phyloP scores from a whole-genome alignment of 1,139 yeast species.

The Diutina rugosa region DNA sequence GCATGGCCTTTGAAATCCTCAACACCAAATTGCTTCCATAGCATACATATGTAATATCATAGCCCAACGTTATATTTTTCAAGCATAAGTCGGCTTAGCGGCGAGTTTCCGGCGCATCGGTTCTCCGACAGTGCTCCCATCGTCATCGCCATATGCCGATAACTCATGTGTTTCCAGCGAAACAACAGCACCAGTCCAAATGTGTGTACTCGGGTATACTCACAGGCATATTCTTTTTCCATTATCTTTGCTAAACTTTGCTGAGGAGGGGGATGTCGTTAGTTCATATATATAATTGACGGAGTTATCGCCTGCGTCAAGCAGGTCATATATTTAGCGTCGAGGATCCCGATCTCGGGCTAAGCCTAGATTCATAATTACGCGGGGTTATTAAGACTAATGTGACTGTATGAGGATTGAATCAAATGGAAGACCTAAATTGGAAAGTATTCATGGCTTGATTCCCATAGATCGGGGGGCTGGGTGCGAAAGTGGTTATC shows the following conservation, averaged over 20 bases:
- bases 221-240: not conserved
- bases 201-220: not conserved
- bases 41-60: not conserved
- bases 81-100: not conserved
- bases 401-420: too few species aligned
- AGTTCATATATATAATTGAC: not conserved
- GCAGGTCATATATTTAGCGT: not conserved
- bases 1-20: conserved; percentile 50
- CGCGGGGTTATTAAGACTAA: too few species aligned
- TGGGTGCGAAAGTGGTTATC: not conserved
- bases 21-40: conserved; percentile 9
- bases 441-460: too few species aligned
- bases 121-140: not conserved
- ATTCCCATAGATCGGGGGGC: not conserved
- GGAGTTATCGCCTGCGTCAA: not conserved
- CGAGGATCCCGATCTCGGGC: not conserved
- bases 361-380: too few species aligned
- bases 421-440: too few species aligned
- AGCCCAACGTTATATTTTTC: not conserved
- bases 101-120: not conserved
- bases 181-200: not conserved
- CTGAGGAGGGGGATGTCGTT: not conserved
- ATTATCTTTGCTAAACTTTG: not conserved
- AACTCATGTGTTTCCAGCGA: not conserved
- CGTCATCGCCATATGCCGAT: not conserved